Evolutionary conservation across 2,329 filamentous ascomycete genomes (phyloP), one percentile per base, ranked within the genome.

Genomic region (Fusarium sublunatum): DNA sequence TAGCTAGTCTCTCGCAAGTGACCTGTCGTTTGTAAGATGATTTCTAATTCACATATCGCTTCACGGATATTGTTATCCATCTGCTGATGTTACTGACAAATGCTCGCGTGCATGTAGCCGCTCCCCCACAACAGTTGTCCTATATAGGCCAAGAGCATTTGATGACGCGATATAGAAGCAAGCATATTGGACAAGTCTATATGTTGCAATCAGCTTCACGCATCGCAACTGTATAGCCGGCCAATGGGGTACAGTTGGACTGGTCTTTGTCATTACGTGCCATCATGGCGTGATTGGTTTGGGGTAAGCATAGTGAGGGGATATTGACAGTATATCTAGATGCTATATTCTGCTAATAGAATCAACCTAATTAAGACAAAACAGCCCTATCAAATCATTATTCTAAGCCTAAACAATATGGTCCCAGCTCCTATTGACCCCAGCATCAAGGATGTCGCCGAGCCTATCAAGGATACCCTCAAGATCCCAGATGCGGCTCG

Each of bases 381-480:
- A 5, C 36, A 0, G 10, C 1, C 4, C 7, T 4, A 10, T n/a
- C 34, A 3, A 25, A 0, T 3, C 5, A 6, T 8, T 10, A 4
- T 5, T 3, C 2, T 8, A 2, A 19, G 4, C 8, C 6, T 34
- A 3, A 6, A 10, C 46, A 70, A 10, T 1, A 83, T 82, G 81
- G 78, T 76, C 3, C 87, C 87, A 8, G 81, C 82, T 66, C 82
- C 88, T 35, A 88, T 91, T 64, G 80, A 87, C 52, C 76, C 85
- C 6, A 77, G 80, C 32, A 91, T 91, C 59, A 82, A 82, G 35
- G 89, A 92, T 70, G 83, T 87, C 12, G 84, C 82, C 7, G 76
- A 83, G 58, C 89, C 84, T 1, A 81, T 76, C 61, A 91, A 91
- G 68, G 88, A 91, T 70, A 87, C 77, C 0, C 79, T 92, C 1